Evolutionary conservation across 306 rosid species (phyloP).

Genomic region (Prunus dulcis): DNA sequence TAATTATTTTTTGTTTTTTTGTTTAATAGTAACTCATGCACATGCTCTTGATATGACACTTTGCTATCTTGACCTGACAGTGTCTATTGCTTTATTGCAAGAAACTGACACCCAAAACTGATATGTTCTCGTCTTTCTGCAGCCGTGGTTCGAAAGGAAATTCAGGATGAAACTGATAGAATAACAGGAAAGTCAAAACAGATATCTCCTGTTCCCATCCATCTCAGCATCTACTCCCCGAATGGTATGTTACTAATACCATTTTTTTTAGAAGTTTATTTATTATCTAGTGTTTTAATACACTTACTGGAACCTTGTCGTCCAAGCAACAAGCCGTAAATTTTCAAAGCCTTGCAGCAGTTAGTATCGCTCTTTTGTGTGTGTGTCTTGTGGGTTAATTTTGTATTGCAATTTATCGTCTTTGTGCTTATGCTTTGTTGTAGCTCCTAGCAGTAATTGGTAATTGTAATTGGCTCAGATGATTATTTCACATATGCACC

Average conservation of each 20-base stretch:
- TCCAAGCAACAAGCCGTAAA: not conserved
- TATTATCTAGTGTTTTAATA: not conserved
- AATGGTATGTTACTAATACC: constrained; percentile 50
- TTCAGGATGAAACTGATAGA: constrained; percentile 95
- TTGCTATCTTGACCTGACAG: not conserved
- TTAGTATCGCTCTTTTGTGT: not conserved
- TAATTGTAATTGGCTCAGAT: not conserved
- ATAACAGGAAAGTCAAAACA: constrained; percentile 78
- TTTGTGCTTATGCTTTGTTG: not conserved
- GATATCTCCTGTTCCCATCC: constrained; percentile 93
- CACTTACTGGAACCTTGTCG: not conserved
- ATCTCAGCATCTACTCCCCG: constrained; percentile 96
- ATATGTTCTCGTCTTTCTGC: constrained; percentile 17
- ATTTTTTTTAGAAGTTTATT: not conserved
- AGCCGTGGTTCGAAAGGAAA: constrained; percentile 86
- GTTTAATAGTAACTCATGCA: not conserved
- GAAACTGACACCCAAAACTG: not conserved
- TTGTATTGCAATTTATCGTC: not conserved
- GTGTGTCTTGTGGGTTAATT: not conserved
- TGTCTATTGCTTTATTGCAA: constrained; percentile 1
- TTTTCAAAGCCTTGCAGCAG: not conserved
- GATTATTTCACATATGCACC: not conserved
- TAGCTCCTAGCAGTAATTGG: not conserved
- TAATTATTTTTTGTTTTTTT: not conserved
- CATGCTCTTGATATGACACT: not conserved